A percentile compares a stretch with the other conserved stretches of the same genome.
Conservation (phyloP, 768 basidiomycete genomes). For the Lactarius hengduanensis region DNA sequence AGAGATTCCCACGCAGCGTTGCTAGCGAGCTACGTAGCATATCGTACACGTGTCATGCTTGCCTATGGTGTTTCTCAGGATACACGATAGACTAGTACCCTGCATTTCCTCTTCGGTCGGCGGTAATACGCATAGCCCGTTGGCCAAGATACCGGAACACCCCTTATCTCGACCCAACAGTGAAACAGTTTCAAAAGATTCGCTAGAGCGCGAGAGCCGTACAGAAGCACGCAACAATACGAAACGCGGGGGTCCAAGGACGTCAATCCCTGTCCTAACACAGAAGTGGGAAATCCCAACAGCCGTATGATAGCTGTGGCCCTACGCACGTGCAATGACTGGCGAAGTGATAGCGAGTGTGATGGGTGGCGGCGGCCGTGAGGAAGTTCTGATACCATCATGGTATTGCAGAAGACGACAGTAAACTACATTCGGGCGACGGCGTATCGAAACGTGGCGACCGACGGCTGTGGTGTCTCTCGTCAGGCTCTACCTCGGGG, state of each 20-base stretch:
- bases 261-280: neutral
- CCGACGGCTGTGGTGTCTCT: neutral
- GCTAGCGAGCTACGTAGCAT: neutral
- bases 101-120: neutral
- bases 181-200: slow-evolving; percentile 2
- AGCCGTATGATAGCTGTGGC: neutral
- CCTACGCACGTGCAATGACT: neutral
- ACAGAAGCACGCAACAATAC: neutral
- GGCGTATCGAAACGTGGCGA: neutral
- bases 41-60: neutral
- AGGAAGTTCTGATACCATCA: neutral
- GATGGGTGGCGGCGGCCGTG: neutral
- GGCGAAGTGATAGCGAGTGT: neutral
- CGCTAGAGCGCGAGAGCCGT: neutral
- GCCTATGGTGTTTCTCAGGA: neutral
- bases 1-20: neutral
- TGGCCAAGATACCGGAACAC: neutral
- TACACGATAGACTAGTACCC: neutral
- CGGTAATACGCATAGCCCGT: neutral
- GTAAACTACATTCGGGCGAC: neutral
- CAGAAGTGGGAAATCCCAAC: neutral
- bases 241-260: neutral
- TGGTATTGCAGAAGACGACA: neutral
- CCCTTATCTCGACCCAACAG: neutral
- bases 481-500: slow-evolving; percentile 1